Evolutionary conservation across 176 grass and related monocot species (phyloP).

Genomic region (Echinochloa phyllopogon): DNA sequence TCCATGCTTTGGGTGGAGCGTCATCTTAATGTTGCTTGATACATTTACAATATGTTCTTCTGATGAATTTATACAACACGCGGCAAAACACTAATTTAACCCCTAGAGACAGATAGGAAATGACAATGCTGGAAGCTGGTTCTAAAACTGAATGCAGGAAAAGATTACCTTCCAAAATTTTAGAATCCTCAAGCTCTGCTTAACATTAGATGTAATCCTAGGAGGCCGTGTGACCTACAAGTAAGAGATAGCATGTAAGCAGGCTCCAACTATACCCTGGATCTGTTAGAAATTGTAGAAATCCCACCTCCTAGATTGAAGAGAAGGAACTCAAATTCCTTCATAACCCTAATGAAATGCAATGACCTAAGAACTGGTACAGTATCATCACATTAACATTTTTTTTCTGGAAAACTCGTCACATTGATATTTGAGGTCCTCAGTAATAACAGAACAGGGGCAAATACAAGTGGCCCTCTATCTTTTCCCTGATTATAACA

Average conservation of each 20-base stretch:
- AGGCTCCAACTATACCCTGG: background rate
- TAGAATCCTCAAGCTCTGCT: slow-evolving; percentile 73
- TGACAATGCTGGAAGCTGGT: background rate
- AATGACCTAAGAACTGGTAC: background rate
- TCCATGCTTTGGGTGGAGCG: background rate
- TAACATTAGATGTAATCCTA: slow-evolving; percentile 96
- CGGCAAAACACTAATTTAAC: background rate
- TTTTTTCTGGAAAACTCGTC: background rate
- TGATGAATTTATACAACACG: background rate
- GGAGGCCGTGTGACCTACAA: slow-evolving; percentile 65
- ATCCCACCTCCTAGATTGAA: background rate
- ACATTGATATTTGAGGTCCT: too few relatives aligned
- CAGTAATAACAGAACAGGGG: background rate
- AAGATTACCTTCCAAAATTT: slow-evolving; percentile 75
- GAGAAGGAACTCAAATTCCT: background rate
- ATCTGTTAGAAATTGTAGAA: background rate
- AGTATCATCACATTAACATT: background rate
- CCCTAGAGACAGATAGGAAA: background rate
- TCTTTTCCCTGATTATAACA: background rate
- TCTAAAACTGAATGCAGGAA: slow-evolving; percentile 8
- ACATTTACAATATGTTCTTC: background rate
- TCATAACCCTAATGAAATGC: background rate
- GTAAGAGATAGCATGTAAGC: background rate
- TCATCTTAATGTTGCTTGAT: background rate
- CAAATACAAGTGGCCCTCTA: background rate